These are phyloP conservation scores for Pyrus hybrid DNA, from an alignment of 331 rosid species.

Conservation along the genomic window DNA sequence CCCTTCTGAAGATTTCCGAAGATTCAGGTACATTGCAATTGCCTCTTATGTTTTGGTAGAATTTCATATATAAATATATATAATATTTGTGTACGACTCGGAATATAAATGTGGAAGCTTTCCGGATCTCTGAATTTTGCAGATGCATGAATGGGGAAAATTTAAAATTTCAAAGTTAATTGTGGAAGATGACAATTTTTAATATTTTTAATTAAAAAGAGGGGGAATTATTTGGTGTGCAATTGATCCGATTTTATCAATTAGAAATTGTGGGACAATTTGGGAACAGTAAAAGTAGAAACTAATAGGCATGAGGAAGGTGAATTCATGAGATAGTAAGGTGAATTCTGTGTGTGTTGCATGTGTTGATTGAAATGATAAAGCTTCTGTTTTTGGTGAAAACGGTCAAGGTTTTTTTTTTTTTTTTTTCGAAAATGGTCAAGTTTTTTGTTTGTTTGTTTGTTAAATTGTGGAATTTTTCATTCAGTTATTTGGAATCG, in stretches of 20 bases:
- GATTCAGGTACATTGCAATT: slow-evolving; percentile 12
- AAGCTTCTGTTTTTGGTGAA: background rate
- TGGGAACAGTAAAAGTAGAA: background rate
- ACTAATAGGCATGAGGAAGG: background rate
- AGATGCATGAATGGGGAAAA: background rate
- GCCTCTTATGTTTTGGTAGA: background rate
- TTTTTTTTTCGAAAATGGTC: no score
- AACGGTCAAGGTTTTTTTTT: no score
- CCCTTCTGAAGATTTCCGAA: background rate
- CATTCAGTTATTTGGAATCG: background rate
- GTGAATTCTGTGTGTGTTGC: background rate
- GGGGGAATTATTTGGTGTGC: background rate
- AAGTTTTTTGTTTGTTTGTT: no score
- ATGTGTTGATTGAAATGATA: background rate
- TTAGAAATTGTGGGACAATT: background rate
- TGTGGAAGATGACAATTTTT: background rate
- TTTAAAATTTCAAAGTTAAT: background rate
- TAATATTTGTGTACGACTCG: no score
- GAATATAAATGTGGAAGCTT: background rate
- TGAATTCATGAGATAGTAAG: background rate
- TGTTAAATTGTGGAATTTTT: background rate
- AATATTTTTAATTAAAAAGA: background rate
- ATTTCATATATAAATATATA: no score
- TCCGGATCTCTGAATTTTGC: background rate
- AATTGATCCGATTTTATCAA: background rate